Evolutionary conservation across 2,329 filamentous ascomycete species (phyloP).

Genomic region (Cladosporium sp.): DNA sequence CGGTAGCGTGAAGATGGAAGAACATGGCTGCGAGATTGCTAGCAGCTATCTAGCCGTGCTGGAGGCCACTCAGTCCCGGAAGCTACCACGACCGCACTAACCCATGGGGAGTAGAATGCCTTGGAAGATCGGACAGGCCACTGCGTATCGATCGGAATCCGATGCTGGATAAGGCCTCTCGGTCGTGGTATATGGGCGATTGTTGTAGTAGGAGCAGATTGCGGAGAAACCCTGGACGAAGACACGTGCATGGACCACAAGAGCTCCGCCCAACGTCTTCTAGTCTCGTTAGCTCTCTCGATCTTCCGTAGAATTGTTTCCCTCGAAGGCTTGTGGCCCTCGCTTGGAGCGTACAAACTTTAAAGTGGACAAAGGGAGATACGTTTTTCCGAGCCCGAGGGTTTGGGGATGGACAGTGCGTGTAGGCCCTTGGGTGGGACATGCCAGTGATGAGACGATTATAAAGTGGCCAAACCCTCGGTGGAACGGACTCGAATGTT

Average conservation of each 20-base stretch:
- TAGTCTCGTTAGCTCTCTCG: background rate
- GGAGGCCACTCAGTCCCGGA: background rate
- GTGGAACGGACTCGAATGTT: background rate
- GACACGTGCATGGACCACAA: background rate
- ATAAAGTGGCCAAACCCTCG: background rate
- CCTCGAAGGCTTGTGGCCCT: no score
- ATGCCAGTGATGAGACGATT: background rate
- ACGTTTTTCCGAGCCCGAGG: conserved; percentile 14
- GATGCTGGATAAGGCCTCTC: background rate
- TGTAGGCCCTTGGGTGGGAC: background rate
- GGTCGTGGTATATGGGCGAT: background rate
- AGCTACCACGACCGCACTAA: background rate
- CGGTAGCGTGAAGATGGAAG: conserved; percentile 15
- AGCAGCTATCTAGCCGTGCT: background rate
- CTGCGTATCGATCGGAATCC: background rate
- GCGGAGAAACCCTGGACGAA: conserved; percentile 12
- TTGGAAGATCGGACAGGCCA: background rate
- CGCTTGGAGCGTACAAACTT: background rate
- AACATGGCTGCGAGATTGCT: conserved; percentile 19
- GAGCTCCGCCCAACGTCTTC: conserved; percentile 11
- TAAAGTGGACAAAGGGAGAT: background rate
- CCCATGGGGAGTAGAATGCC: background rate
- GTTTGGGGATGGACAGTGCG: background rate
- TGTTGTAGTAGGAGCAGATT: background rate
- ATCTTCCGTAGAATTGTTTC: background rate